These are phyloP conservation scores for Inonotus hispidus DNA, from an alignment of 1,284 basidiomycete species.

Conservation along the genomic window DNA sequence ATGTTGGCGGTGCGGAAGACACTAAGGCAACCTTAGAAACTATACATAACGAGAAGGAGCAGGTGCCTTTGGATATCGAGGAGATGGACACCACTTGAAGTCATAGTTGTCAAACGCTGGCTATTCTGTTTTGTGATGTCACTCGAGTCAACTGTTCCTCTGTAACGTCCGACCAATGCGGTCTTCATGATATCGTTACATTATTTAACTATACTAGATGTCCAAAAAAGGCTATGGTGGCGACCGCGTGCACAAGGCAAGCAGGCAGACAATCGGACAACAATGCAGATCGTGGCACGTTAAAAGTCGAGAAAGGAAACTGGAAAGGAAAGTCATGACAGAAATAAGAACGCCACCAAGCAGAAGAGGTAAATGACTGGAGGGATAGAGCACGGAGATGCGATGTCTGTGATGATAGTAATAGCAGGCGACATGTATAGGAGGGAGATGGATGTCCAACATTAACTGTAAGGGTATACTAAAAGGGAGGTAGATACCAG, in stretches of 20 bases:
- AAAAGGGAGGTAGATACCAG: neutral
- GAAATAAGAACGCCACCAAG: neutral
- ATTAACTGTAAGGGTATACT: conserved; percentile 11
- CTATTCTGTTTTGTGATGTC: too few species aligned
- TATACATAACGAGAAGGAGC: neutral
- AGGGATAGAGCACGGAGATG: neutral
- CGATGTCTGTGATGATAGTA: neutral
- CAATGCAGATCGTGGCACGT: neutral
- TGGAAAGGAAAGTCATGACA: neutral
- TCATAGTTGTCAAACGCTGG: too few species aligned
- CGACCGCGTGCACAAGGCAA: neutral
- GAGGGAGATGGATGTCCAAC: neutral
- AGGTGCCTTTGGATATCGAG: neutral
- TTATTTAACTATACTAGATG: conserved; percentile 6
- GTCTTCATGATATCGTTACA: conserved; percentile 6
- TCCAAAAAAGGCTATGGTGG: neutral
- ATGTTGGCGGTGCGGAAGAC: conserved; percentile 25
- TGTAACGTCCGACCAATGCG: neutral
- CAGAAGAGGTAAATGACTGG: neutral
- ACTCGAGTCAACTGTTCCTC: neutral
- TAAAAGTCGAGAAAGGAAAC: neutral
- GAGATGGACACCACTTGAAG: conserved; percentile 14
- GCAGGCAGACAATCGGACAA: neutral
- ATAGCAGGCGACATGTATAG: neutral
- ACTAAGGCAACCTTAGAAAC: conserved; percentile 24